phyloP scores from a whole-genome alignment of 352 stramenopile species.

The Pythium aquatile region DNA sequence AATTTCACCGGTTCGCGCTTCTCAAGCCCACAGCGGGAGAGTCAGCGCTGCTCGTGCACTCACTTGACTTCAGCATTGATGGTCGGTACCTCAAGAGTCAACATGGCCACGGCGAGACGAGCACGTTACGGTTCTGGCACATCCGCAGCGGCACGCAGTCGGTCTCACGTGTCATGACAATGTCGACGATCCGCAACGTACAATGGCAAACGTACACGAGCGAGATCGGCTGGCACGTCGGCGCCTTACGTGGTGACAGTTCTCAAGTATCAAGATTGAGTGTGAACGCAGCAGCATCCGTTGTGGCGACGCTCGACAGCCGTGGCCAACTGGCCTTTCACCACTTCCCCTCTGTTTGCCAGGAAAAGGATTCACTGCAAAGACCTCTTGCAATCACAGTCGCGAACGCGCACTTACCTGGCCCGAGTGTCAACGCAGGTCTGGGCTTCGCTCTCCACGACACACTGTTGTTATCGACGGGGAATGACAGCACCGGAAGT shows the following conservation, averaged over 20 bases:
- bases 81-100: conserved; percentile 57
- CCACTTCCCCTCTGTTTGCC: conserved; percentile 17
- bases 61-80: conserved; percentile 70
- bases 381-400: conserved; percentile 14
- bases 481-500: conserved; percentile 29
- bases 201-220: conserved; percentile 56
- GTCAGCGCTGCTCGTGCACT: conserved; percentile 18
- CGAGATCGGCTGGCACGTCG: conserved; percentile 46
- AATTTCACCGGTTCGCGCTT: conserved; percentile 52
- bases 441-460: conserved; percentile 63
- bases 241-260: conserved; percentile 13
- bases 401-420: conserved; percentile 24
- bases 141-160: conserved; percentile 36
- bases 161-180: conserved; percentile 48
- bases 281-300: conserved; percentile 16
- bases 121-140: conserved; percentile 57
- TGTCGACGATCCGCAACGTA: conserved; percentile 39
- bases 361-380: not conserved
- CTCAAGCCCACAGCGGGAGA: conserved; percentile 44
- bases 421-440: not conserved
- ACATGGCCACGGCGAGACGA: conserved; percentile 24
- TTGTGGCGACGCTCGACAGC: conserved; percentile 21
- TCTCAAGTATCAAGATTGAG: not conserved
- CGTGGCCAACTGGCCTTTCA: conserved; percentile 24
- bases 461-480: conserved; percentile 48